Evolutionary conservation across 495 filamentous ascomycete species (phyloP).

Genomic region (Podospora comata): DNA sequence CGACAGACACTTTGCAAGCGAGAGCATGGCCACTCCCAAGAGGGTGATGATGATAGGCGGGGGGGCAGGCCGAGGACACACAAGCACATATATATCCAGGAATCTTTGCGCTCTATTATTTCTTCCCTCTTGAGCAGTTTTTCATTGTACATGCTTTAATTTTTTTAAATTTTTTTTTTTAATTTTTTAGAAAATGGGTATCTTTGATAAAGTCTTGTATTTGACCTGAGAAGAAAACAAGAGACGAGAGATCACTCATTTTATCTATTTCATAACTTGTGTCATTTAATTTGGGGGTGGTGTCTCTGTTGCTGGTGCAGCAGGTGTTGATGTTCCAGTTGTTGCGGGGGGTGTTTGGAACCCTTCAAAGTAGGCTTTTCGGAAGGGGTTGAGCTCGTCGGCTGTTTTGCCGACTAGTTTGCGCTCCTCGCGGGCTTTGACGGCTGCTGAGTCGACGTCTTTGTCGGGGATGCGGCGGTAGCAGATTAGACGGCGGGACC

Average conservation of each 20-base stretch:
- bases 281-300: not conserved
- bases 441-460: slow-evolving; percentile 44
- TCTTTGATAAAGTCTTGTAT: not conserved
- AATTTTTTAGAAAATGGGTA: not conserved
- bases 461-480: slow-evolving; percentile 69
- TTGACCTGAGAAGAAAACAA: not conserved
- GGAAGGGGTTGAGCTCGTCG: slow-evolving; percentile 78
- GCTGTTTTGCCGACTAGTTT: slow-evolving; percentile 47
- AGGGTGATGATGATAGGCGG: too few species aligned
- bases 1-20: not conserved
- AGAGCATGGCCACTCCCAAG: not conserved
- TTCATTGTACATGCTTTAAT: not conserved
- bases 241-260: not conserved
- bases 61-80: not conserved
- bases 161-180: too few species aligned
- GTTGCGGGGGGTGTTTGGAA: slow-evolving; percentile 22
- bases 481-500: slow-evolving; percentile 83
- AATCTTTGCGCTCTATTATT: not conserved
- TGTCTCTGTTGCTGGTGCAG: not conserved
- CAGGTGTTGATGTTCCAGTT: not conserved
- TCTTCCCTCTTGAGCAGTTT: not conserved
- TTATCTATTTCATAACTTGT: not conserved
- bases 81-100: not conserved
- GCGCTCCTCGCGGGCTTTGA: slow-evolving; percentile 35
- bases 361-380: slow-evolving; percentile 59